A percentile compares a stretch with the other conserved stretches of the same genome.
These are phyloP conservation scores for Candida adriatica DNA, from an alignment of 805 yeast species.

Conservation along the genomic window DNA sequence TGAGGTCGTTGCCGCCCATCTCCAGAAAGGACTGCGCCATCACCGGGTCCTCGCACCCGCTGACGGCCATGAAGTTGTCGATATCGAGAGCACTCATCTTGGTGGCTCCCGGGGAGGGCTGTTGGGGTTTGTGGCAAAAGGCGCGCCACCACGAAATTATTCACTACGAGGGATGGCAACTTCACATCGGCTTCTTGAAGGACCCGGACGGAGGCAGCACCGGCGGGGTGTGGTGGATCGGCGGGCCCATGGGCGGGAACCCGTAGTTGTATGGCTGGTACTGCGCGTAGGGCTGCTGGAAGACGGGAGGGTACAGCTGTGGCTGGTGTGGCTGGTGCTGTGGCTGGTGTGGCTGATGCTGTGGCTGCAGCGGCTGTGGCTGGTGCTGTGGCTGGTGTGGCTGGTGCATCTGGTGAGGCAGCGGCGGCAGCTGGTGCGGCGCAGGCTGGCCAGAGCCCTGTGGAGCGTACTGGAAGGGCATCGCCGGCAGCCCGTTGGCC, in stretches of 20 bases:
- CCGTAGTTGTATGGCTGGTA: slow-evolving; percentile 2
- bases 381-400: slow-evolving; percentile 6
- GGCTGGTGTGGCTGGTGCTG: slow-evolving; percentile 4
- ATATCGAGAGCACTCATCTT: too few relatives aligned
- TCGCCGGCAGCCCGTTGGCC: slow-evolving; percentile 11
- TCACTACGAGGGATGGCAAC: background rate
- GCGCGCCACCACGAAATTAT: too few relatives aligned
- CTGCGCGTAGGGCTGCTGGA: slow-evolving; percentile 1
- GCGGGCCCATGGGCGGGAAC: background rate
- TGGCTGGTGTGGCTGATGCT: slow-evolving; percentile 8
- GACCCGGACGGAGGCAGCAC: slow-evolving; percentile 4
- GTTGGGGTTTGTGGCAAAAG: too few relatives aligned
- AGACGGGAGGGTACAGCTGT: slow-evolving; percentile 4
- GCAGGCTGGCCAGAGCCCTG: slow-evolving; percentile 3
- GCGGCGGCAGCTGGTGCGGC: slow-evolving; percentile 5
- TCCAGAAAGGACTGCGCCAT: slow-evolving; percentile 73
- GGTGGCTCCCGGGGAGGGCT: too few relatives aligned
- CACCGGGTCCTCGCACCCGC: slow-evolving; percentile 61
- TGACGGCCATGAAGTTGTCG: slow-evolving; percentile 76
- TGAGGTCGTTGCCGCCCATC: slow-evolving; percentile 70
- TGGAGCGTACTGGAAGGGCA: slow-evolving; percentile 7
- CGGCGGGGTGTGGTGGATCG: background rate
- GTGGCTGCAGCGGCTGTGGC: slow-evolving; percentile 4
- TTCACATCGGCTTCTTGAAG: slow-evolving; percentile 1
- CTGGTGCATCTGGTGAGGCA: slow-evolving; percentile 9